Conservation (phyloP, 306 rosid species). For the Medicago lupulina region DNA sequence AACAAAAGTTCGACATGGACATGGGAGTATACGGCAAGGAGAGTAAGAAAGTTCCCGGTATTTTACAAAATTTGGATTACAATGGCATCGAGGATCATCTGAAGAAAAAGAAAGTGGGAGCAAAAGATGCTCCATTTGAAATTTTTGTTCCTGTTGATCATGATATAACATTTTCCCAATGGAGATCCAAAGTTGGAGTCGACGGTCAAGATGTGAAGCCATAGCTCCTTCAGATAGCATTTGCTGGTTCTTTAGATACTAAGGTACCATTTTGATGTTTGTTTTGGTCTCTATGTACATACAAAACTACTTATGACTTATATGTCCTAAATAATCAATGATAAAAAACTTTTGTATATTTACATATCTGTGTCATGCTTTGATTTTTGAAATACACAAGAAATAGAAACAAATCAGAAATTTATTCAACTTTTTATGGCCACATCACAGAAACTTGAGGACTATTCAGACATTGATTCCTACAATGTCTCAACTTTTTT, state of each 20-base stretch:
- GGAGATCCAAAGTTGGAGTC: conserved; percentile 38
- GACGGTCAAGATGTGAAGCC: conserved; percentile 35
- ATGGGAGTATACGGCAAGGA: conserved; percentile 59
- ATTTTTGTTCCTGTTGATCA: conserved; percentile 47
- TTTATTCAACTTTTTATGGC: conserved; percentile 2
- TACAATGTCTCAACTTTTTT: conserved; percentile 31
- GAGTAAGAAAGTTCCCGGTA: conserved; percentile 50
- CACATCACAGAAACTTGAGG: conserved; percentile 4
- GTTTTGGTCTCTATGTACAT: conserved; percentile 36
- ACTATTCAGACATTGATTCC: background rate
- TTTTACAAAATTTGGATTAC: conserved; percentile 69
- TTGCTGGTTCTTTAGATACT: conserved; percentile 40
- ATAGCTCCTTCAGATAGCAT: conserved; percentile 44
- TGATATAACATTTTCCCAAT: conserved; percentile 42
- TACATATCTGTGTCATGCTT: conserved; percentile 2
- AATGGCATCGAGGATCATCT: conserved; percentile 53
- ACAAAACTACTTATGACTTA: background rate
- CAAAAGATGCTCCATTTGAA: conserved; percentile 44
- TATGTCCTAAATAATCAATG: conserved; percentile 35
- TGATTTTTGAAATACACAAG: conserved; percentile 34
- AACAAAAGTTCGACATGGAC: conserved; percentile 67
- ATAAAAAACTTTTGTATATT: background rate
- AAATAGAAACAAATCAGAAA: conserved; percentile 30
- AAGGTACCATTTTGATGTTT: conserved; percentile 59
- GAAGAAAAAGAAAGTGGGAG: conserved; percentile 48